Evolutionary conservation across 352 stramenopile species (phyloP).

Genomic region (Globisporangium ultimum): DNA sequence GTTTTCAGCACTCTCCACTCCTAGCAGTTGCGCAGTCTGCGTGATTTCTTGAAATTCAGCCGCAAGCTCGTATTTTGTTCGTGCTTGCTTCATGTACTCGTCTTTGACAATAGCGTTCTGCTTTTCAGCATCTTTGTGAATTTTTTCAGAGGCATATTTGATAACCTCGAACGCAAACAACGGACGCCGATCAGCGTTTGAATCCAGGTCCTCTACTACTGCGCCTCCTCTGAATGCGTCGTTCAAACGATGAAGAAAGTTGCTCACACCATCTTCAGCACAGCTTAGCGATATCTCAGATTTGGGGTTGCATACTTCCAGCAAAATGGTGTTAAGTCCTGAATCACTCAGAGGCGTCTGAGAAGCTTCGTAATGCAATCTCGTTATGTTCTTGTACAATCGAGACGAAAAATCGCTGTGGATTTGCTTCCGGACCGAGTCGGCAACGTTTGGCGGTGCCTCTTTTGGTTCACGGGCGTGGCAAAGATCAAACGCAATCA

Average conservation of each 20-base stretch:
- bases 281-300: conserved; percentile 33
- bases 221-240: conserved; percentile 63
- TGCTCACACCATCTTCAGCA: conserved; percentile 42
- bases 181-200: conserved; percentile 17
- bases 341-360: neutral
- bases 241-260: conserved; percentile 56
- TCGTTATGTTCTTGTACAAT: conserved; percentile 30
- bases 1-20: conserved; percentile 21
- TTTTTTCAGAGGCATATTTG: conserved; percentile 34
- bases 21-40: conserved; percentile 43
- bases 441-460: conserved; percentile 22
- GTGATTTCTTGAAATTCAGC: conserved; percentile 56
- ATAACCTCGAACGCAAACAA: conserved; percentile 34
- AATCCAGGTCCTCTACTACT: conserved; percentile 18
- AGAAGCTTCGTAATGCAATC: conserved; percentile 11
- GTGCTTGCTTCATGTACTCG: conserved; percentile 52
- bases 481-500: conserved; percentile 65
- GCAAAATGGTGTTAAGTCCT: conserved; percentile 31
- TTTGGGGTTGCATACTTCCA: conserved; percentile 50
- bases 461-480: conserved; percentile 53
- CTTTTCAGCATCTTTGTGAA: conserved; percentile 31
- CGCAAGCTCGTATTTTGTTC: conserved; percentile 52
- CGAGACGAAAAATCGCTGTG: conserved; percentile 33
- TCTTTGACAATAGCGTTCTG: conserved; percentile 41
- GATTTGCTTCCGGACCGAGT: conserved; percentile 43